Base-by-base conservation (phyloP, 1,139 yeast genomes). In the Wickerhamiella infanticola region DNA sequence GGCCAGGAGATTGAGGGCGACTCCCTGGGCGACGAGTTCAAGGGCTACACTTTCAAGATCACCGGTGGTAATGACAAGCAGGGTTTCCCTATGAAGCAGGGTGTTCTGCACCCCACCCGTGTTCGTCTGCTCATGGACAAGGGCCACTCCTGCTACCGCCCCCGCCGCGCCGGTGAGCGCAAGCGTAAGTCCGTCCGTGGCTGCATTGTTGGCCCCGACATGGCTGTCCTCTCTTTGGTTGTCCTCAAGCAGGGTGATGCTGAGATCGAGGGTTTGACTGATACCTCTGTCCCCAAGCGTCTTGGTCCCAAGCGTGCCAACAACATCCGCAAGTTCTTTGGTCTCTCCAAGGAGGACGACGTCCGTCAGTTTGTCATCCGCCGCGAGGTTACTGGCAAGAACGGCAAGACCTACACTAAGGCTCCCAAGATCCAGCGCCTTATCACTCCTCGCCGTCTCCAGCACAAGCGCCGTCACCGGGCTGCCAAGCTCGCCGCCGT, bases 11-110 rank as follows among this genome's bases (percentile, higher is more conserved):
- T 90, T 68, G 95, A 86, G 68, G 98, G 97, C 73, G 98, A 90
- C 75, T 73, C 85, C 59, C 82, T 90, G 64, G 94, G 95, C 67
- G 98, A 93, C 65, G 97, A 88, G 75, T 88, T 88, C 93, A 88
- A 86, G 75, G 98, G 98, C 67, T 90, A 90, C 88, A 73, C 86
- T 69, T 88, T 90, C 84, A 90, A 80, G 79, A 88, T 90, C 73
- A 75, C 97, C 63, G 98, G 98, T 69, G 98, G 98, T 81, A 93
- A 93, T 83, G 98, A 90, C 78, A 90, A 90, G 77, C 98, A 90
- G 79, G 98, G 98, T 78, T 93, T 90, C 95, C 97, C 98, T 75
- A 90, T 93, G 98, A 90, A 88, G 75, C 98, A 90, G 77, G 96
- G 96, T 81, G 98, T 90, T 60, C 77, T 90, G 80, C 94, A 85